A percentile compares a stretch with the other conserved stretches of the same genome.
Conservation (phyloP, 2,329 filamentous ascomycete genomes). For the Fusarium musae region DNA sequence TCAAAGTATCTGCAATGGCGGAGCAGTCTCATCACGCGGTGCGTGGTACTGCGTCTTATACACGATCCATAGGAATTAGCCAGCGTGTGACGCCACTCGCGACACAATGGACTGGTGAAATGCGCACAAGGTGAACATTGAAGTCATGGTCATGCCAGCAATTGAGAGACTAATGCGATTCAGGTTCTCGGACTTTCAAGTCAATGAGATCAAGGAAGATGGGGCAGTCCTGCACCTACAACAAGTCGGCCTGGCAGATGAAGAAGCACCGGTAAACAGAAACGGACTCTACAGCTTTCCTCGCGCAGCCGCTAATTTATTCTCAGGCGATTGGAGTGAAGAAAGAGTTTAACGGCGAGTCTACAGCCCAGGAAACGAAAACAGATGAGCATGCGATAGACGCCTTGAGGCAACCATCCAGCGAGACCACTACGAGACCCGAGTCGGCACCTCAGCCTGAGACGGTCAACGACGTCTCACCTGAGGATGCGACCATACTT, state of each 20-base stretch:
- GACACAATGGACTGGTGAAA: slow-evolving; percentile 53
- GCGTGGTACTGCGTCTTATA: slow-evolving; percentile 49
- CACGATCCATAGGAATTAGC: slow-evolving; percentile 53
- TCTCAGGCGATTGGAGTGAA: slow-evolving; percentile 26
- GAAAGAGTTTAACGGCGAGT: slow-evolving; percentile 22
- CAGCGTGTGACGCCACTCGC: slow-evolving; percentile 53
- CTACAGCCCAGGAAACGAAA: slow-evolving; percentile 20
- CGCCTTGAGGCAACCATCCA: slow-evolving; percentile 27
- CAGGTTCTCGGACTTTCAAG: slow-evolving; percentile 90
- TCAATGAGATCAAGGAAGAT: slow-evolving; percentile 85
- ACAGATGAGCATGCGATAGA: slow-evolving; percentile 23
- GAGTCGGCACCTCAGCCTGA: slow-evolving; percentile 34
- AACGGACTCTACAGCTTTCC: background rate
- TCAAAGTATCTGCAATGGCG: slow-evolving; percentile 42
- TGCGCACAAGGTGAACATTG: slow-evolving; percentile 51
- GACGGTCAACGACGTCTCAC: slow-evolving; percentile 44
- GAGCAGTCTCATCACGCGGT: slow-evolving; percentile 46
- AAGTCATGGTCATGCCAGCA: background rate
- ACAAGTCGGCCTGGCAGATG: slow-evolving; percentile 52
- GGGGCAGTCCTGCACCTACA: slow-evolving; percentile 80
- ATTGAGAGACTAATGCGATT: slow-evolving; percentile 25
- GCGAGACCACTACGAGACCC: slow-evolving; percentile 29
- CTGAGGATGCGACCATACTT: slow-evolving; percentile 52
- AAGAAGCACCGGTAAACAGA: slow-evolving; percentile 30
- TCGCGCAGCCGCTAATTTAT: slow-evolving; percentile 18